Percentiles rank a stretch among this genome's conserved stretches.
Conservation (phyloP, 2,329 filamentous ascomycete species). For the Ophiosphaerella korrae region DNA sequence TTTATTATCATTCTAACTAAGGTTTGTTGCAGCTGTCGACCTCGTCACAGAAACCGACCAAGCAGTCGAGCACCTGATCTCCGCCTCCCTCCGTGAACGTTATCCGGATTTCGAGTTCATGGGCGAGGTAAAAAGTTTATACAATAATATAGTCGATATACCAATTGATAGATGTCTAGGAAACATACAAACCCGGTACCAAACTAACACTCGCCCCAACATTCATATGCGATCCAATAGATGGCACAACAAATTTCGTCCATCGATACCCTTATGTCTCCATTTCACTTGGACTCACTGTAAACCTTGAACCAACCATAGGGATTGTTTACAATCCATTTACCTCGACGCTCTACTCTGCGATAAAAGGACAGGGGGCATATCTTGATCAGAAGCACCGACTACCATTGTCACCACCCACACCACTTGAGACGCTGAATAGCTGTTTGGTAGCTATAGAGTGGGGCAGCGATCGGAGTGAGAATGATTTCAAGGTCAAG, state of each 20-base stretch:
- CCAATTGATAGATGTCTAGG: background rate
- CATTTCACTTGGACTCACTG: constrained; percentile 75
- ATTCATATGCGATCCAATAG: constrained; percentile 82
- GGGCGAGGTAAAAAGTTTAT: constrained; percentile 25
- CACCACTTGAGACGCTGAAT: constrained; percentile 65
- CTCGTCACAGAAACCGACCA: constrained; percentile 68
- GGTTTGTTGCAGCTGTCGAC: constrained; percentile 55
- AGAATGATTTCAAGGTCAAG: constrained; percentile 74
- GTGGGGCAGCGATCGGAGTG: constrained; percentile 72
- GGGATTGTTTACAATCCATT: constrained; percentile 84
- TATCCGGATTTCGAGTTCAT: constrained; percentile 61
- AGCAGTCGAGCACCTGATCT: constrained; percentile 64
- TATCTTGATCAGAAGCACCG: constrained; percentile 50
- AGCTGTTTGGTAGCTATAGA: constrained; percentile 71
- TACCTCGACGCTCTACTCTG: constrained; percentile 70
- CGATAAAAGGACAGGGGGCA: constrained; percentile 69
- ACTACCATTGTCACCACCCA: constrained; percentile 58
- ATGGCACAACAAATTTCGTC: constrained; percentile 82
- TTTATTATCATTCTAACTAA: background rate
- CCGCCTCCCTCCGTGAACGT: constrained; percentile 53
- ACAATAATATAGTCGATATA: too few species aligned
- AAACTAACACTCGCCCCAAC: constrained; percentile 70
- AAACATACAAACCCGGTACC: constrained; percentile 62
- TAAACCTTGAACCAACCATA: constrained; percentile 65
- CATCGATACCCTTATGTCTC: constrained; percentile 76